Conservation (phyloP, 208 protist species). For the Herpetomonas muscarum region DNA sequence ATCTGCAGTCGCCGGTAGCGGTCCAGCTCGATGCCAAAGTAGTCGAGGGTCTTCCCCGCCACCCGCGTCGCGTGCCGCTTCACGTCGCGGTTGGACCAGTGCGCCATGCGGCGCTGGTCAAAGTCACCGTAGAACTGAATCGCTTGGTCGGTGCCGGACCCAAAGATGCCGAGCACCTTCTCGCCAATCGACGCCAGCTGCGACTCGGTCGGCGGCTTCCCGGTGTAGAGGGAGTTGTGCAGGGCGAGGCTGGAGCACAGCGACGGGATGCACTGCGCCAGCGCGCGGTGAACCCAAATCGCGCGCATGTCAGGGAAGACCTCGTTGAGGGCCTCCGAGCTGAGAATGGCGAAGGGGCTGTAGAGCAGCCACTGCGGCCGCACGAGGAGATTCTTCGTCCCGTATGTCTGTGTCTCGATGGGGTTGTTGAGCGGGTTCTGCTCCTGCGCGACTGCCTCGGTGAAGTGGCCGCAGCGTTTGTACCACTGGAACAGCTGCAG, state of each 20-base stretch:
- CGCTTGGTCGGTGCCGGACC: slow-evolving; percentile 78
- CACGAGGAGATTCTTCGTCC: slow-evolving; percentile 56
- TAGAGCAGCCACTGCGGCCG: slow-evolving; percentile 78
- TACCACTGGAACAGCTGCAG: slow-evolving; percentile 88
- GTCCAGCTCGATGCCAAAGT: slow-evolving; percentile 85
- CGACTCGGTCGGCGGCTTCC: slow-evolving; percentile 78
- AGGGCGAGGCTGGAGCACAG: slow-evolving; percentile 81
- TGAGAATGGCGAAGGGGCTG: slow-evolving; percentile 82
- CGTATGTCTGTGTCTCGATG: slow-evolving; percentile 76
- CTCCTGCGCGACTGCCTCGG: slow-evolving; percentile 58
- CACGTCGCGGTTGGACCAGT: slow-evolving; percentile 89
- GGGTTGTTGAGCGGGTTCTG: slow-evolving; percentile 76
- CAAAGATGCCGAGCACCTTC: slow-evolving; percentile 87
- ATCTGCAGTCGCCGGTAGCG: slow-evolving; percentile 83
- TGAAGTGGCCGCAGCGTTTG: slow-evolving; percentile 78
- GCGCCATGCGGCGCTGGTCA: slow-evolving; percentile 76
- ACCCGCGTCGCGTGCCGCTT: slow-evolving; percentile 77
- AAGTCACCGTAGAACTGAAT: slow-evolving; percentile 81
- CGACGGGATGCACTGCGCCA: slow-evolving; percentile 81
- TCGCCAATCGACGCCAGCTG: slow-evolving; percentile 79
- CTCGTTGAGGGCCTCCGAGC: slow-evolving; percentile 49
- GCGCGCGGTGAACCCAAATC: slow-evolving; percentile 86
- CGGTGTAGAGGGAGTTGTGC: slow-evolving; percentile 87
- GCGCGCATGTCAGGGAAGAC: slow-evolving; percentile 72
- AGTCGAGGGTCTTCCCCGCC: slow-evolving; percentile 79